Conservation (phyloP, 441 rosid genomes). For the Arabidopsis hybrid region DNA sequence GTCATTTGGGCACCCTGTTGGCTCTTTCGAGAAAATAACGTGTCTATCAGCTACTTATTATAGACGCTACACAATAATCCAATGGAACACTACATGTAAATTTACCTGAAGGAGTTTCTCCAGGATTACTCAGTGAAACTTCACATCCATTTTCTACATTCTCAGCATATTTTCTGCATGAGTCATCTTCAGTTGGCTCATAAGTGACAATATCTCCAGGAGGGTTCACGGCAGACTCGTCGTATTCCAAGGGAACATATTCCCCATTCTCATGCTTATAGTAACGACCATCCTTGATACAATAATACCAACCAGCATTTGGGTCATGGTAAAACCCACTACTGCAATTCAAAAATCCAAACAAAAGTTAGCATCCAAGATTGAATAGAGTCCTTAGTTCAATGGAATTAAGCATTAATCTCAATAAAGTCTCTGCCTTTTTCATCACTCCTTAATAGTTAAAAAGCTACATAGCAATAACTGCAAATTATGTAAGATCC, state of each 20-base stretch:
- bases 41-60: slow-evolving; percentile 15
- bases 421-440: neutral
- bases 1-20: slow-evolving; percentile 38
- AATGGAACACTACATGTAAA: neutral
- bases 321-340: slow-evolving; percentile 93
- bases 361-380: slow-evolving; percentile 27
- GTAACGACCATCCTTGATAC: slow-evolving; percentile 75
- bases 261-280: slow-evolving; percentile 84
- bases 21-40: slow-evolving; percentile 50
- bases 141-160: slow-evolving; percentile 41
- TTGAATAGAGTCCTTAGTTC: neutral
- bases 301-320: slow-evolving; percentile 86
- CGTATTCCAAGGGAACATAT: slow-evolving; percentile 61
- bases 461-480: neutral
- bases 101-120: slow-evolving; percentile 52
- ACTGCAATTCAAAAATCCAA: slow-evolving; percentile 48
- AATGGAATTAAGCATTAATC: neutral
- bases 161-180: slow-evolving; percentile 29
- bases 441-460: neutral
- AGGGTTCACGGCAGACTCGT: slow-evolving; percentile 40
- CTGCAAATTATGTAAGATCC: slow-evolving; percentile 4
- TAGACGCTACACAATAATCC: slow-evolving; percentile 5
- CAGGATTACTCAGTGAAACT: slow-evolving; percentile 34
- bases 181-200: slow-evolving; percentile 46
- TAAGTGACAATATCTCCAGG: slow-evolving; percentile 39